These are phyloP conservation scores for Eucalyptus cloeziana DNA, from an alignment of 345 rosid genomes.

Conservation along the genomic window DNA sequence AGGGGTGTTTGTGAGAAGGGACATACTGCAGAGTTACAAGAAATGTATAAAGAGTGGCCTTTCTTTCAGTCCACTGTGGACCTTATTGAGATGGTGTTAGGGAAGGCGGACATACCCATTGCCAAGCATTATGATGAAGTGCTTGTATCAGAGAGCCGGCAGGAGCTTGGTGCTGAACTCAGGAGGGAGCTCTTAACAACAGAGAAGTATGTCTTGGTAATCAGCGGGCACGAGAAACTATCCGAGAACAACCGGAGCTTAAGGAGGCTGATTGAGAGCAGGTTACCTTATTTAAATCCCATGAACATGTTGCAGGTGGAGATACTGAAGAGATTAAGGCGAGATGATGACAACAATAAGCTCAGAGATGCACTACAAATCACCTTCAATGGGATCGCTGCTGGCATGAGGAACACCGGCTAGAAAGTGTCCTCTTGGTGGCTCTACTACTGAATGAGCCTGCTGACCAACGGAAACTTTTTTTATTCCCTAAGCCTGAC, in stretches of 20 bases:
- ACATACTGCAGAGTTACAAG: conserved; percentile 53
- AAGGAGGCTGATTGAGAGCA: conserved; percentile 86
- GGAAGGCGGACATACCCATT: conserved; percentile 78
- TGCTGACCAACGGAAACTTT: background rate
- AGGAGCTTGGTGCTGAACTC: conserved; percentile 58
- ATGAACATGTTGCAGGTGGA: conserved; percentile 91
- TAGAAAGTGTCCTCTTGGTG: background rate
- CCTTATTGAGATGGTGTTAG: conserved; percentile 92
- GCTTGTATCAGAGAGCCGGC: conserved; percentile 64
- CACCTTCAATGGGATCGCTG: conserved; percentile 91
- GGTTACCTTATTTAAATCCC: conserved; percentile 84
- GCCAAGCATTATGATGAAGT: conserved; percentile 87
- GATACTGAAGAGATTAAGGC: conserved; percentile 76
- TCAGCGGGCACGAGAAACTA: conserved; percentile 67
- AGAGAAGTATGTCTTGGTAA: conserved; percentile 62
- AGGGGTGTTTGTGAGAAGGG: conserved; percentile 81
- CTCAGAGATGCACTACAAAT: conserved; percentile 93
- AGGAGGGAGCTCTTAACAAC: conserved; percentile 57
- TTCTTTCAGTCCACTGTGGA: conserved; percentile 89
- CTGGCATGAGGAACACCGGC: conserved; percentile 93
- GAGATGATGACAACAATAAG: conserved; percentile 66
- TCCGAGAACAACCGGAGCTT: conserved; percentile 69
- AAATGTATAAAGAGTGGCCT: conserved; percentile 95
- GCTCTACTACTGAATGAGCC: background rate
- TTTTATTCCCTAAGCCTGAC: background rate